A percentile compares a stretch with the other conserved stretches of the same genome.
Conservation (phyloP, 805 yeast species). For the Candida ovalis region DNA sequence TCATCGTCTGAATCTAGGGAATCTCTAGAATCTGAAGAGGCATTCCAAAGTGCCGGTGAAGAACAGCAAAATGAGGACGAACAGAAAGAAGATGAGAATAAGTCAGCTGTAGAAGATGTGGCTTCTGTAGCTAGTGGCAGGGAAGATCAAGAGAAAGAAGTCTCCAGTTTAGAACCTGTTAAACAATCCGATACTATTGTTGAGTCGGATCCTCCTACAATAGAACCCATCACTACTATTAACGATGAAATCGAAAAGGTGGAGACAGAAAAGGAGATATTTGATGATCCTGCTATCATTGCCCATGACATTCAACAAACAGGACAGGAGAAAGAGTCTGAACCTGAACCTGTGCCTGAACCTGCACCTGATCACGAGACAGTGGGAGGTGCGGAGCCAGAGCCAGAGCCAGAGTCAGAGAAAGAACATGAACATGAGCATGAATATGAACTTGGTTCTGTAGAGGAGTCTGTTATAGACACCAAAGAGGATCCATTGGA, state of each 20-base stretch:
- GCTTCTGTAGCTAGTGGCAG: background rate
- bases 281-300: background rate
- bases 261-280: too few species aligned
- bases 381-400: too few species aligned
- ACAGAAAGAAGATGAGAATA: constrained; percentile 13
- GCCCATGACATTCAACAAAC: too few species aligned
- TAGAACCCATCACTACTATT: background rate
- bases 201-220: background rate
- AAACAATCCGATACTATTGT: background rate
- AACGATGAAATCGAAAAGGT: background rate
- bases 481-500: constrained; percentile 13
- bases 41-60: constrained; percentile 13
- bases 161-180: constrained; percentile 1
- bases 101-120: background rate
- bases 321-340: too few species aligned
- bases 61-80: constrained; percentile 12
- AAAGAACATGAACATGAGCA: background rate
- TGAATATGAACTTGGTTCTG: background rate
- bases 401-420: too few species aligned
- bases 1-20: constrained; percentile 3
- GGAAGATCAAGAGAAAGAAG: constrained; percentile 1
- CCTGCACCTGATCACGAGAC: background rate
- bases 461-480: background rate
- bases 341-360: too few species aligned
- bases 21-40: constrained; percentile 9